Evolutionary conservation across 2,329 filamentous ascomycete species (phyloP), one percentile per base, ranked within the genome.

Genomic region (Scopulariopsis brevicaulis): DNA sequence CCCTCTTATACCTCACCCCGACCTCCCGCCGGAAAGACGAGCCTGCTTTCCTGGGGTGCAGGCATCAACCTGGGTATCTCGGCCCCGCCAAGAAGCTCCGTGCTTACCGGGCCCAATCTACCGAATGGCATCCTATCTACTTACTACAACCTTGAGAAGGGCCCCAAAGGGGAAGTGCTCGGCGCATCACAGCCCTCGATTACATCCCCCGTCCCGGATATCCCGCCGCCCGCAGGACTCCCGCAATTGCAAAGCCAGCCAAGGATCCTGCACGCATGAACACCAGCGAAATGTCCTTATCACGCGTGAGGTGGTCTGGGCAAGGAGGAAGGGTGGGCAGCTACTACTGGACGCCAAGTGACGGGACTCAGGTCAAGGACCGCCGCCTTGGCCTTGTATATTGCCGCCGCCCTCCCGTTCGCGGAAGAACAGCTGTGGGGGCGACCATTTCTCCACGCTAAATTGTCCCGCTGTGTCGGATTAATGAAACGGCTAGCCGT

Each of bases 371-470:
- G 24, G 20, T 24, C 22, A 50, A 8, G 46, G 20, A 22, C n/a
- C 20, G 8, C 43, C 46, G n/a, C n/a, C 46, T 20, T 24, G 11
- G 46, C 7, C 20, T 50, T 24, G 5, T 24, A 50, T 50, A 50
- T 50, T 50, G 12, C n/a, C 46, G 20, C 20, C 20, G 46, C 12
- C 5, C 20, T 54, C 52, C 52, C 20, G 52, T 54, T 54, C 28
- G 28, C 28, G 34, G 52, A 54, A 54, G 52, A 54, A n/a, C 52
- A 32, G 18, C 22, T 54, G 18, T 50, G 59, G 24, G 57, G 53
- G 28, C 54, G 43, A 24, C 20, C 32, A 20, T 20, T 35, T 25
- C 10, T 24, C 24, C 24, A 35, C 52, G 34, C 14, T 24, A 34
- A 34, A n/a, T 54, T 24, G 46, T 5, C 20, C 46, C 46, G 22